Conservation (phyloP, 352 stramenopile genomes). For the Phytopythium helicoides region DNA sequence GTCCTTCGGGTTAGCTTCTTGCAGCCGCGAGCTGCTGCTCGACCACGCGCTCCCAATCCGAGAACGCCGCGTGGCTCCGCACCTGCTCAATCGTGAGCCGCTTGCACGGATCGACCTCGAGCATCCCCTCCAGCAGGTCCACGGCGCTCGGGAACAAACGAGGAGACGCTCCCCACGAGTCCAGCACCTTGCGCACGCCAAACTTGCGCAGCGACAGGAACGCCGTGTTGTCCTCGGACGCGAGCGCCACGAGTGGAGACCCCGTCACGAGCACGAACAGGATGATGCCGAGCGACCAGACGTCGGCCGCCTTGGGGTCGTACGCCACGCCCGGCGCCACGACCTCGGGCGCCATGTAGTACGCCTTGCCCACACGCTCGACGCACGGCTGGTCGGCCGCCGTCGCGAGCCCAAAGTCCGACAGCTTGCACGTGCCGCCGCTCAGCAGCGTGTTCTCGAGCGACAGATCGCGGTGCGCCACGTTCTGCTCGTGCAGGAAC, state of each 20-base stretch:
- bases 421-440: constrained; percentile 31
- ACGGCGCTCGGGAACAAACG: constrained; percentile 19
- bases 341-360: constrained; percentile 60
- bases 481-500: constrained; percentile 35
- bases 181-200: constrained; percentile 44
- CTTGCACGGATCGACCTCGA: no score
- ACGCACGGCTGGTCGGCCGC: constrained; percentile 11
- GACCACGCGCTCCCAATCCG: no score
- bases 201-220: constrained; percentile 32
- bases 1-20: no score
- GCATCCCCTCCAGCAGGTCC: no score
- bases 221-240: constrained; percentile 23
- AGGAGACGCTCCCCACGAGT: constrained; percentile 11
- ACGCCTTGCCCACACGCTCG: constrained; percentile 32
- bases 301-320: constrained; percentile 39
- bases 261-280: constrained; percentile 70
- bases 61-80: no score
- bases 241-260: constrained; percentile 34
- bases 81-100: no score
- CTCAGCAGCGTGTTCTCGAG: constrained; percentile 49
- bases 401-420: constrained; percentile 55
- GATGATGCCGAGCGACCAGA: constrained; percentile 64
- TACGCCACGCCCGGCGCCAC: constrained; percentile 29
- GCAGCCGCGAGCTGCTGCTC: no score
- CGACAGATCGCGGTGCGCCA: constrained; percentile 55